These are phyloP conservation scores for Ophiocordyceps camponoti-saundersi DNA, from an alignment of 2,329 filamentous ascomycete genomes.

Conservation along the genomic window DNA sequence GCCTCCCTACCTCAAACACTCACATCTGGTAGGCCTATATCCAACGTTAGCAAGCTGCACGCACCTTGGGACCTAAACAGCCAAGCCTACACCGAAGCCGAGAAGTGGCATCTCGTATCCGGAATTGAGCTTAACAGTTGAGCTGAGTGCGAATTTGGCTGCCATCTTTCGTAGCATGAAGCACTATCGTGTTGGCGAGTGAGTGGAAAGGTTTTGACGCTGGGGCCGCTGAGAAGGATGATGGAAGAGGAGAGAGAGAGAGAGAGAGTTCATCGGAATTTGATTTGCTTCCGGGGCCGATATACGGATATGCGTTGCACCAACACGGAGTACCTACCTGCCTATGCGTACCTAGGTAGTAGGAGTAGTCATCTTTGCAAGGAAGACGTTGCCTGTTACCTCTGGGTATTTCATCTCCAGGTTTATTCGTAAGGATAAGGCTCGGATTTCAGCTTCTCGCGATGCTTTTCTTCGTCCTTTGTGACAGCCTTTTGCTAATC, in stretches of 20 bases:
- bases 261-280: neutral
- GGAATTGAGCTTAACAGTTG: constrained; percentile 34
- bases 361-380: too few relatives aligned
- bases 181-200: neutral
- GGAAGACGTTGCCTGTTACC: too few relatives aligned
- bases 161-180: constrained; percentile 22
- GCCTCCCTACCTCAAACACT: constrained; percentile 7
- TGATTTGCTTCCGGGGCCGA: neutral
- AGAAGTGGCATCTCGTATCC: constrained; percentile 34
- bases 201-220: neutral
- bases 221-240: neutral
- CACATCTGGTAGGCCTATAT: constrained; percentile 35
- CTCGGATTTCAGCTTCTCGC: too few relatives aligned
- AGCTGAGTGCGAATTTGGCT: constrained; percentile 24
- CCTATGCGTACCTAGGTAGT: too few relatives aligned
- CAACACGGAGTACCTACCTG: neutral
- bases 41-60: constrained; percentile 1
- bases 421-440: too few relatives aligned
- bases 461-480: too few relatives aligned
- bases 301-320: neutral
- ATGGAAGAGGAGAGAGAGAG: neutral
- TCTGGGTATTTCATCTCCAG: too few relatives aligned
- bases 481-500: too few relatives aligned
- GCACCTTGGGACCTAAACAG: too few relatives aligned
- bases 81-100: constrained; percentile 31